Evolutionary conservation across 2,329 filamentous ascomycete genomes (phyloP).

Genomic region (Dothidotthia symphoricarpi): DNA sequence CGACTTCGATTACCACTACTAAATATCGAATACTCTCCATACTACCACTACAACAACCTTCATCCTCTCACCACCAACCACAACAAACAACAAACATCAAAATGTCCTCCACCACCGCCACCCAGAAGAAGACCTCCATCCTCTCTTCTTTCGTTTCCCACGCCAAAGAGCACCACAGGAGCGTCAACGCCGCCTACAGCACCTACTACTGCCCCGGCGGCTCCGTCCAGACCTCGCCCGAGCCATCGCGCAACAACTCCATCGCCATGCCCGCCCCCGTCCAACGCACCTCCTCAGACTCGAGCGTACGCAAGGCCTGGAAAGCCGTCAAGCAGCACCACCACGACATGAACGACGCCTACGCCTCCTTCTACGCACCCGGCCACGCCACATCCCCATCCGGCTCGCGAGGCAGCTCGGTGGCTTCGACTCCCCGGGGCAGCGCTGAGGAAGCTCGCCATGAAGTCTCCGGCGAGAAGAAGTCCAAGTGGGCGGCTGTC

Average conservation of each 20-base stretch:
- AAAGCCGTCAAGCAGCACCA: conserved; percentile 34
- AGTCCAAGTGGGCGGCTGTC: conserved; percentile 26
- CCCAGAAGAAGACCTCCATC: conserved; percentile 24
- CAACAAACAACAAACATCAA: conserved; percentile 4
- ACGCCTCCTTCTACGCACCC: conserved; percentile 27
- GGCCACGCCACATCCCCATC: conserved; percentile 8
- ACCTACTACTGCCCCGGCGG: conserved; percentile 19
- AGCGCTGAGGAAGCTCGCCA: conserved; percentile 15
- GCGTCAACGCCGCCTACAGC: conserved; percentile 29
- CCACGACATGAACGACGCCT: conserved; percentile 31
- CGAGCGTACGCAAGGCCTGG: conserved; percentile 27
- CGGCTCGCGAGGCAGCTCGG: conserved; percentile 9
- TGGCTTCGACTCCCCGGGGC: conserved; percentile 11
- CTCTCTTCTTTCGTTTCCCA: conserved; percentile 24
- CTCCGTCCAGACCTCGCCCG: conserved; percentile 10
- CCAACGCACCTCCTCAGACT: conserved; percentile 2
- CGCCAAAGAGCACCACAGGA: conserved; percentile 34
- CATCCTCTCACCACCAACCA: background rate
- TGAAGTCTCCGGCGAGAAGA: conserved; percentile 8
- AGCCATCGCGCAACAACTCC: conserved; percentile 20
- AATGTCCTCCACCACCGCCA: conserved; percentile 13
- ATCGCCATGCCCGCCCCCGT: conserved; percentile 8
- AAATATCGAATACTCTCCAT: background rate
- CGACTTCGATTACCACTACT: conserved; percentile 2
- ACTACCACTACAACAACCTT: background rate